These are phyloP conservation scores for Phytopythium aichiense DNA, from an alignment of 352 stramenopile species.

Conservation along the genomic window DNA sequence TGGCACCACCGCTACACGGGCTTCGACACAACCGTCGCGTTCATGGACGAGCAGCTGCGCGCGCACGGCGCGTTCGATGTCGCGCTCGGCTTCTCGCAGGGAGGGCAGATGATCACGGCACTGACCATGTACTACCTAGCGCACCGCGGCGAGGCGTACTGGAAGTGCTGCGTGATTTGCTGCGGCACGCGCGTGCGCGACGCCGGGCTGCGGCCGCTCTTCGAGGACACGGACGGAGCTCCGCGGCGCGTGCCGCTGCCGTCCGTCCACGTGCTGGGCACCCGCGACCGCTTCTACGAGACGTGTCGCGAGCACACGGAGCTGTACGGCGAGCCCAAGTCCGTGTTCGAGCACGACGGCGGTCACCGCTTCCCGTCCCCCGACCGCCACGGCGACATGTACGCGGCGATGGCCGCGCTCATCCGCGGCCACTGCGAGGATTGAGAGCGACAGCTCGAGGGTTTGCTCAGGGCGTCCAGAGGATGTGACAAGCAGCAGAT, in stretches of 20 bases:
- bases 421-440: slow-evolving; percentile 16
- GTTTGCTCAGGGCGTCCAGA: too few relatives aligned
- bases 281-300: slow-evolving; percentile 37
- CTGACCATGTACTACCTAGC: slow-evolving; percentile 37
- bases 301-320: slow-evolving; percentile 27
- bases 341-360: slow-evolving; percentile 26
- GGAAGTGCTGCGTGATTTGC: slow-evolving; percentile 45
- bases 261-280: slow-evolving; percentile 53
- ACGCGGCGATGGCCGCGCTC: slow-evolving; percentile 16
- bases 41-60: slow-evolving; percentile 36
- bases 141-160: slow-evolving; percentile 19
- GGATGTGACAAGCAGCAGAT: not conserved
- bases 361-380: slow-evolving; percentile 27
- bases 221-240: slow-evolving; percentile 23
- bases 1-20: slow-evolving; percentile 40
- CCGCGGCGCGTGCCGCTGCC: slow-evolving; percentile 34
- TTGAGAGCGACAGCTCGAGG: not conserved
- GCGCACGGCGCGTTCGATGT: slow-evolving; percentile 47
- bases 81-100: slow-evolving; percentile 61
- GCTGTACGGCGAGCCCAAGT: slow-evolving; percentile 22
- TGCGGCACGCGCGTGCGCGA: slow-evolving; percentile 23
- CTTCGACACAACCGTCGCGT: slow-evolving; percentile 34
- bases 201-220: slow-evolving; percentile 21
- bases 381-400: slow-evolving; percentile 16
- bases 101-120: slow-evolving; percentile 37